Conservation (phyloP, 768 basidiomycete genomes). For the Tremella fuciformis region DNA sequence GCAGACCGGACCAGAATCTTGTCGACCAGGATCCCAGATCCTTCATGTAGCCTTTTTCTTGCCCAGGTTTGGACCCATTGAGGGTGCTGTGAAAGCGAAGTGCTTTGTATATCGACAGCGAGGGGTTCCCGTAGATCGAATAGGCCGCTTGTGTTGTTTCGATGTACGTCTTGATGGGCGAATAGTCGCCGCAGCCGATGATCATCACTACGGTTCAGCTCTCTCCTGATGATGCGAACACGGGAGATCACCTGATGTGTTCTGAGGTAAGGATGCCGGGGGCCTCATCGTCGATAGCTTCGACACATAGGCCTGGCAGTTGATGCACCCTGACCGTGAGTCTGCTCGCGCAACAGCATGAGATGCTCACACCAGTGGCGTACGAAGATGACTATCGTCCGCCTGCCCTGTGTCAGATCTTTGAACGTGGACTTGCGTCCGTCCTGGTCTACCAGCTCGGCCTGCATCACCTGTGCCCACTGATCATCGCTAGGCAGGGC, state of each 20-base stretch:
- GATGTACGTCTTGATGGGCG: conserved; percentile 31
- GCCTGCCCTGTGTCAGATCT: conserved; percentile 7
- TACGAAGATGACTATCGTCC: conserved; percentile 14
- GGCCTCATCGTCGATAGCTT: background rate
- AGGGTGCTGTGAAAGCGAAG: conserved; percentile 26
- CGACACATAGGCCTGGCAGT: background rate
- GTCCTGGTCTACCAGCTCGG: conserved; percentile 12
- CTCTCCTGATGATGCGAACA: background rate
- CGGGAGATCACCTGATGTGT: background rate
- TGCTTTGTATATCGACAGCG: conserved; percentile 24
- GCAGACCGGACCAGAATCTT: conserved; percentile 90
- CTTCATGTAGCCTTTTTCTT: conserved; percentile 23
- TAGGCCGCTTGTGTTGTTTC: conserved; percentile 22
- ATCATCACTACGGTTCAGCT: conserved; percentile 22
- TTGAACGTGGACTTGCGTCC: conserved; percentile 8
- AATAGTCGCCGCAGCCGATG: conserved; percentile 32
- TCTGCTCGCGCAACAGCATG: background rate
- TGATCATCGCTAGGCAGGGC: background rate
- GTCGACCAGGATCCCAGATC: conserved; percentile 39
- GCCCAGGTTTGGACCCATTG: conserved; percentile 2
- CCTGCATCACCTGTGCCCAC: conserved; percentile 3
- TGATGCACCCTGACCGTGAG: conserved; percentile 4
- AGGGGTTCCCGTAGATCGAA: conserved; percentile 34
- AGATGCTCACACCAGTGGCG: conserved; percentile 20
- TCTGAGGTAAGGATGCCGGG: background rate